Conservation (phyloP, 208 protist genomes). For the Trichomonas tenax region DNA sequence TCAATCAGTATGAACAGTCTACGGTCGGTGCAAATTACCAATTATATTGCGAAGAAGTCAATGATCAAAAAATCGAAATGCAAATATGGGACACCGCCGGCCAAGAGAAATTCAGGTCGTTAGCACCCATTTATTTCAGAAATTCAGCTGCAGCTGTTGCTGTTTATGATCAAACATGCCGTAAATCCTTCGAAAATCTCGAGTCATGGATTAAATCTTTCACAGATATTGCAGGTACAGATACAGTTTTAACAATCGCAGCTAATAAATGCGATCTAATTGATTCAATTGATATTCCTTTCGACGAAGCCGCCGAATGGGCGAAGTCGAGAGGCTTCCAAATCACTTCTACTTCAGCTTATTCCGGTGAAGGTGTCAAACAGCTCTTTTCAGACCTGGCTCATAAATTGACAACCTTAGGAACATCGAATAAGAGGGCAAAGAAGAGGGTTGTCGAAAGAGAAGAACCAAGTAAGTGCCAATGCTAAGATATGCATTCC, state of each 20-base stretch:
- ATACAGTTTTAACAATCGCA: neutral
- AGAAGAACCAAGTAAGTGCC: neutral
- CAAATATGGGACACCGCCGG: constrained; percentile 14
- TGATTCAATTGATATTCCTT: neutral
- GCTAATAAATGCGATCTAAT: neutral
- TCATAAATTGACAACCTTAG: neutral
- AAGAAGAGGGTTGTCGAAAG: neutral
- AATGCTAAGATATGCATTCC: neutral
- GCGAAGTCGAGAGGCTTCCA: neutral
- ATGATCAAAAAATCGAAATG: neutral
- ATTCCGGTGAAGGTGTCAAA: neutral
- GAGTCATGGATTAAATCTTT: neutral
- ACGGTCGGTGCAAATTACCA: constrained; percentile 1
- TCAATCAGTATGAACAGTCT: neutral
- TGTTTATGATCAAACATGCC: neutral
- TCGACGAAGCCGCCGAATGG: neutral
- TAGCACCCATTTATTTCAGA: neutral
- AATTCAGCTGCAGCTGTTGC: neutral
- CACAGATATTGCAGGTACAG: neutral
- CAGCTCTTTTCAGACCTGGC: neutral
- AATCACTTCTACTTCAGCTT: neutral
- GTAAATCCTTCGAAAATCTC: neutral
- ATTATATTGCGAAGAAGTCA: neutral
- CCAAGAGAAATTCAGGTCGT: neutral
- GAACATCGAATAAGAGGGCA: neutral